Evolutionary conservation across 305 asterid genomes (phyloP).

Genomic region (Rubia peregrina): DNA sequence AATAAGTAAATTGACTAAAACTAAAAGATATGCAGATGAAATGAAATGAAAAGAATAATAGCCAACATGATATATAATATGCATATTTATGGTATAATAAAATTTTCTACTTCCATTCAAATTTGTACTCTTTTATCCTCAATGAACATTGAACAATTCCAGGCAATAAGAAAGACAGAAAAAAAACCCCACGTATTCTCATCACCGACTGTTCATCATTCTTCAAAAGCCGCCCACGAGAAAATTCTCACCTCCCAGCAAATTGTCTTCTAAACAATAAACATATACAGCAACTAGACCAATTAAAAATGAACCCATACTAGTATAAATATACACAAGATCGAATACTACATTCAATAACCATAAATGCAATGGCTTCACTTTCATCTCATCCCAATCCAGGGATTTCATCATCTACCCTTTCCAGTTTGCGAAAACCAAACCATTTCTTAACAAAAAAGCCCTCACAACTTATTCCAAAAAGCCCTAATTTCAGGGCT

Average conservation of each 20-base stretch:
- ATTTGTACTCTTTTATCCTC: background rate
- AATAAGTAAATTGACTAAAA: too few relatives aligned
- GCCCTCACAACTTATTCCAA: conserved; percentile 19
- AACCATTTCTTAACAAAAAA: conserved; percentile 21
- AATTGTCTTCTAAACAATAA: background rate
- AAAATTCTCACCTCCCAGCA: background rate
- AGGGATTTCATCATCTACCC: conserved; percentile 11
- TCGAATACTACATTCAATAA: background rate
- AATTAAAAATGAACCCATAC: background rate
- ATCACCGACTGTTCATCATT: background rate
- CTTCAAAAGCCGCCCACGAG: background rate
- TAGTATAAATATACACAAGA: background rate
- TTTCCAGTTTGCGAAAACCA: conserved; percentile 15
- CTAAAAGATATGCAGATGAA: too few relatives aligned
- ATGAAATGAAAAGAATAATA: too few relatives aligned
- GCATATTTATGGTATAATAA: background rate
- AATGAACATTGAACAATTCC: too few relatives aligned
- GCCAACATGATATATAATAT: too few relatives aligned
- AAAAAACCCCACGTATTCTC: background rate
- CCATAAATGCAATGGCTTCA: conserved; percentile 31
- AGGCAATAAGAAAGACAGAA: background rate
- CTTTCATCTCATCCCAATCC: conserved; percentile 21
- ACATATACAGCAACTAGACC: background rate
- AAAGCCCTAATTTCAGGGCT: conserved; percentile 20
- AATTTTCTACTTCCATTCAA: background rate